Base-by-base conservation (phyloP, 1,284 basidiomycete species). In the Pseudozyma tsukubaensis region DNA sequence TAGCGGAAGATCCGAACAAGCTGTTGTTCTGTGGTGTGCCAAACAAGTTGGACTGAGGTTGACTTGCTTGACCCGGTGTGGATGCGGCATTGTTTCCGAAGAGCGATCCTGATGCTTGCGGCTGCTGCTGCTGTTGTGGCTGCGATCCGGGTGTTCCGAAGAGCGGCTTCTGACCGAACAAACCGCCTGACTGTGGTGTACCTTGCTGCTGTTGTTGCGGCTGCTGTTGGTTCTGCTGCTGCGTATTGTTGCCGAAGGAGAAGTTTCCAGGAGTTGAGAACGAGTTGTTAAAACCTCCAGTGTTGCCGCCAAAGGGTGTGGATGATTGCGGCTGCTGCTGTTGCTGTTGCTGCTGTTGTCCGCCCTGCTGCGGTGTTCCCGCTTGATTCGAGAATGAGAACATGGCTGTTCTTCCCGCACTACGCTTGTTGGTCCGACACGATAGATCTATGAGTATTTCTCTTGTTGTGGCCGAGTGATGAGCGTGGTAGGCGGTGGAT, bases 111-210 rank as follows among this genome's bases (percentile, higher is more conserved):
- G 60, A 54, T 14, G 50, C 47, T 21, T 62, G 64, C 57, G 63
- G 57, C 50, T 50, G 61, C 14, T 45, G 60, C 37, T 55, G 60
- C 50, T 44, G 55, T 37, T 36, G 52, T 43, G 43, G 61, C 50
- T 71, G 64, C 19, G 56, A 29, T 18, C 59, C 55, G 12, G 76
- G 76, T 13, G 63, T 64, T 10, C 76, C 72, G 52, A 76, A 76
- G n/a, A 78, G 50, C 45, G 76, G 73, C 48, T 70, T 65, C n/a
- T 66, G 69, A n/a, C 55, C 59, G 32, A 72, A 72, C 4, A 62
- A 47, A n/a, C 55, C 48, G 7, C 44, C 36, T 3, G 60, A 58
- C 59, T 59, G 67, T 50, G 52, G 57, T 12, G 59, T 52, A 1
- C 44, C 62, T 37, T 63, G 59, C 47, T 67, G 63, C 37, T 66